These are phyloP conservation scores for Cordyceps cateniannulata DNA, from an alignment of 2,329 filamentous ascomycete species.

Conservation along the genomic window DNA sequence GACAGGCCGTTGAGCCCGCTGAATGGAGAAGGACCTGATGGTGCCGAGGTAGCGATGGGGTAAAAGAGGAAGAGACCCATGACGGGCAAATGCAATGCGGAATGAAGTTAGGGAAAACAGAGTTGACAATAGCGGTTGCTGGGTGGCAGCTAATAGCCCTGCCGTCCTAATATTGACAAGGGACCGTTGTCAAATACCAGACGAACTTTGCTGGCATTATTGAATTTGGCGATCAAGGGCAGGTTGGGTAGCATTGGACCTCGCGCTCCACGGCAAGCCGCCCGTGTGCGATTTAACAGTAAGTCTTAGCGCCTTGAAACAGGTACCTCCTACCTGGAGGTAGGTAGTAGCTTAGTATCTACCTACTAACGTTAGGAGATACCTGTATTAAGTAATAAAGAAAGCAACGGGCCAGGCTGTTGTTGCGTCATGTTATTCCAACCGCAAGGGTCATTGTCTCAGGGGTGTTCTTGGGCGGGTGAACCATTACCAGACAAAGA, in stretches of 20 bases:
- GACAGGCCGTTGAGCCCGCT: not conserved
- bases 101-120: not conserved
- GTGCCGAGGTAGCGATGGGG: not conserved
- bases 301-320: not conserved
- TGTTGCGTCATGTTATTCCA: not conserved
- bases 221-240: not conserved
- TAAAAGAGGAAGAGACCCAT: not conserved
- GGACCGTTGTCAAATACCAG: conserved; percentile 2
- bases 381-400: no score
- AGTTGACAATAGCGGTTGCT: not conserved
- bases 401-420: not conserved
- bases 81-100: not conserved
- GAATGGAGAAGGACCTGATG: not conserved
- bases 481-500: not conserved
- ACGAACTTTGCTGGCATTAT: not conserved
- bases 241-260: not conserved
- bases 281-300: not conserved
- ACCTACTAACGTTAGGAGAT: no score
- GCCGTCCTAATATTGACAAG: not conserved
- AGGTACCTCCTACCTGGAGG: no score
- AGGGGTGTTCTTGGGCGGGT: not conserved
- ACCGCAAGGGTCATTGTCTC: not conserved
- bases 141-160: not conserved
- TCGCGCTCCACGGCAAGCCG: not conserved
- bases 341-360: no score